Evolutionary conservation across 331 rosid genomes (phyloP), one percentile per base, ranked within the genome.

Genomic region (Phaseolus coccineus): DNA sequence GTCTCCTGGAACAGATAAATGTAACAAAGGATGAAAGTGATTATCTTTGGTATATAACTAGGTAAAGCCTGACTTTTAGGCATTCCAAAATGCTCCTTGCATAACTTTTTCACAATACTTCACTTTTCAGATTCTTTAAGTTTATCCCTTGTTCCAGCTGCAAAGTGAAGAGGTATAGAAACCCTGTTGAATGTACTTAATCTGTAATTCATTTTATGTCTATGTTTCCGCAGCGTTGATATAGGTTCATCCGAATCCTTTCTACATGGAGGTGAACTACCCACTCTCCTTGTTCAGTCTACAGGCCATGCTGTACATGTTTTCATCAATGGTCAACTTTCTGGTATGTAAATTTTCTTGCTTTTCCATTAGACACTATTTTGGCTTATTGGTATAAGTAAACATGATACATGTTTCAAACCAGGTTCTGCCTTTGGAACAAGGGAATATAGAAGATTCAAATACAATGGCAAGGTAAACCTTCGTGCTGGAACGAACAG

Each of bases 21-120:
- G 83, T 92, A 78, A 92, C 97, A 2, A 77, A 88, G 58, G 97
- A 92, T 78, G 56, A 81, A 75, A 92, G 89, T n/a, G 97, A 92
- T 81, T 92, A 92, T 82, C 90, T 92, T 62, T 92, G 97, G 97
- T 92, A 92, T 84, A 90, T 79, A 79, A 90, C 96, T n/a, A 89
- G 92, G 97, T 90, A 84, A 37, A 81, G 90, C 65, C 46, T 70
- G 44, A 65, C 75, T 67, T 50, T 44, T 56, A 16, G 47, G 77
- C 70, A 44, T 47, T 22, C 22, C 35, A 53, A 3, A 80, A 46
- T 76, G 25, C 67, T 58, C 52, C 28, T 28, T 5, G 5, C 4
- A 63, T 30, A 28, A 42, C 47, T 57, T 82, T 73, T 80, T 55
- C 31, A 12, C 40, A 12, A 5, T 11, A 8, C 19, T 69, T 46